Evolutionary conservation across 1,139 yeast genomes (phyloP).

Genomic region (Lodderomyces pseudojiufengensis): DNA sequence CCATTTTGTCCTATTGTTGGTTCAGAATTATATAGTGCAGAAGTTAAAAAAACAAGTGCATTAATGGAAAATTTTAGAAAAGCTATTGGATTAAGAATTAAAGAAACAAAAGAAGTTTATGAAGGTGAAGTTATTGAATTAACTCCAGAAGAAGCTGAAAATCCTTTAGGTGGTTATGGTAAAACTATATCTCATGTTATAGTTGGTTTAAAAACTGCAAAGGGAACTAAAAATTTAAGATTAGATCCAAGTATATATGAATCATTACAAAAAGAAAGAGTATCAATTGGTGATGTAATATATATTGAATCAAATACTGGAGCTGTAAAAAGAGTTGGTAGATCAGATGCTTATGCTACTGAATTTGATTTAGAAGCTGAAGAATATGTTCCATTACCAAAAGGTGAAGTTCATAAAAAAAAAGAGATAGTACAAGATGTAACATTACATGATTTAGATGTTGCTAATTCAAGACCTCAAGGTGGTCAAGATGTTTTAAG

Average conservation of each 20-base stretch:
- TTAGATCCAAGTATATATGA: constrained; percentile 95
- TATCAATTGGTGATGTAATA: constrained; percentile 92
- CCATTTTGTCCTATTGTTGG: constrained; percentile 99
- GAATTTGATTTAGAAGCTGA: constrained; percentile 98
- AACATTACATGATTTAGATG: constrained; percentile 91
- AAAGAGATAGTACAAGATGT: constrained; percentile 98
- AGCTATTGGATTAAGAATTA: constrained; percentile 92
- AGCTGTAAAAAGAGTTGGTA: constrained; percentile 93
- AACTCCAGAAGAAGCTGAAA: constrained; percentile 95
- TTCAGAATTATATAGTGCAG: constrained; percentile 91
- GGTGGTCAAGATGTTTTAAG: constrained; percentile 98
- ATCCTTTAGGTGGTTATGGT: constrained; percentile 96
- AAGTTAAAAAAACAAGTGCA: constrained; percentile 95
- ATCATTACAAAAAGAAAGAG: constrained; percentile 92
- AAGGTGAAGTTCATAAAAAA: constrained; percentile 98
- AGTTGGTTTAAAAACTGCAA: constrained; percentile 91
- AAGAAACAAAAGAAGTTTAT: constrained; percentile 95
- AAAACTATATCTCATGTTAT: constrained; percentile 93
- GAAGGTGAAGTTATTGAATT: constrained; percentile 98
- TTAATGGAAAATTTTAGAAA: constrained; percentile 96
- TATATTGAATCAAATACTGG: constrained; percentile 98
- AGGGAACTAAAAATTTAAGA: constrained; percentile 90
- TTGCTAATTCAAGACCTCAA: constrained; percentile 95
- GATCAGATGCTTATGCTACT: constrained; percentile 97
- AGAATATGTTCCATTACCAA: constrained; percentile 96